Conservation (phyloP, 1,284 basidiomycete genomes). For the Pseudozyma pruni region DNA sequence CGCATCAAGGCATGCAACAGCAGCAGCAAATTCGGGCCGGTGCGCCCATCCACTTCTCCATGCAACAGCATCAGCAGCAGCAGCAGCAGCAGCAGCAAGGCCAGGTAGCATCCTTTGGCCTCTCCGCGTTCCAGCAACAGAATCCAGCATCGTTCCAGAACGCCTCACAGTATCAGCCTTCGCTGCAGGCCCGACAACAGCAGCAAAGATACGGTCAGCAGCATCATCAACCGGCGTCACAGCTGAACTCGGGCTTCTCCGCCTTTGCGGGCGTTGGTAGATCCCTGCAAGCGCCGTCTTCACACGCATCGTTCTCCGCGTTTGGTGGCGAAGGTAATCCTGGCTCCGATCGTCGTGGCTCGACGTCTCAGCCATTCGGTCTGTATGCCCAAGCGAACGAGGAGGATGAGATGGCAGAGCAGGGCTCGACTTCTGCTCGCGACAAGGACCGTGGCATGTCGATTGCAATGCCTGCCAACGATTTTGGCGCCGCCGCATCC, state of each 20-base stretch:
- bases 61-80: slow-evolving; percentile 16
- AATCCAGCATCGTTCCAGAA: slow-evolving; percentile 3
- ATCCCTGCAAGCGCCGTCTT: slow-evolving; percentile 2
- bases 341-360: slow-evolving; percentile 1
- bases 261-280: slow-evolving; percentile 20
- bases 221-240: slow-evolving; percentile 22
- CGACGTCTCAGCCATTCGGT: slow-evolving; percentile 14
- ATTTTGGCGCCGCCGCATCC: slow-evolving; percentile 34
- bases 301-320: slow-evolving; percentile 14
- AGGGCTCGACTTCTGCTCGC: neutral
- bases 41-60: slow-evolving; percentile 1
- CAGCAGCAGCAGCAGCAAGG: slow-evolving; percentile 25
- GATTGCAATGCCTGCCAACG: slow-evolving; percentile 33
- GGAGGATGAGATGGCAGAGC: neutral
- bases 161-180: slow-evolving; percentile 17
- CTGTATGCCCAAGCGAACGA: slow-evolving; percentile 9
- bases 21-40: slow-evolving; percentile 23
- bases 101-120: slow-evolving; percentile 18
- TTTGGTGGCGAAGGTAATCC: slow-evolving; percentile 5
- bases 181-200: slow-evolving; percentile 9
- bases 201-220: slow-evolving; percentile 18
- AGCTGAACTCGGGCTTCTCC: slow-evolving; percentile 14
- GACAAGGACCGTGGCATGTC: slow-evolving; percentile 38
- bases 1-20: slow-evolving; percentile 18
- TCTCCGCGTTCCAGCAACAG: slow-evolving; percentile 13